Evolutionary conservation across 805 yeast genomes (phyloP).

Genomic region (Lachancea kluyveri): DNA sequence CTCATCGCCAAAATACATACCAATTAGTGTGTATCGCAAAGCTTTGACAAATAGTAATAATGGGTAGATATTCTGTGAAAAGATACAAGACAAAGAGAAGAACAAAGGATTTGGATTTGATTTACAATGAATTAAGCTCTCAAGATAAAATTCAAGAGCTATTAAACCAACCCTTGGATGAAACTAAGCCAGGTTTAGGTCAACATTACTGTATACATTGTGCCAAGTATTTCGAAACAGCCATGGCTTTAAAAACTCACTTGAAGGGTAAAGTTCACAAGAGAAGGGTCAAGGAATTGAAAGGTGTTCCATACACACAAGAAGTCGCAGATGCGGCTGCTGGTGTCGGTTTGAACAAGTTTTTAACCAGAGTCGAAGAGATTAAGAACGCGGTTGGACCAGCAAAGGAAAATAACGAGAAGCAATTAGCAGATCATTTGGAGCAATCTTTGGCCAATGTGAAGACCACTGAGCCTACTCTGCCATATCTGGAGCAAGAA

Average conservation of each 20-base stretch:
- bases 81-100: conserved; percentile 88
- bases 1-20: conserved; percentile 3
- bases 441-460: conserved; percentile 21
- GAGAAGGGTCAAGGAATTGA: conserved; percentile 73
- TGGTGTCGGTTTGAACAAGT: conserved; percentile 68
- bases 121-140: conserved; percentile 65
- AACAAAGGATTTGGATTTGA: conserved; percentile 76
- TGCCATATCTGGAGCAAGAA: conserved; percentile 23
- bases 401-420: conserved; percentile 40
- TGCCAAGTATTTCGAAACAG: conserved; percentile 84
- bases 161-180: conserved; percentile 82
- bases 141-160: conserved; percentile 57
- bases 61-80: conserved; percentile 86
- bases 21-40: not conserved
- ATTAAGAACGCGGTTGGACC: conserved; percentile 48
- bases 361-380: conserved; percentile 54
- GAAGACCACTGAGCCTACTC: conserved; percentile 29
- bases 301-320: conserved; percentile 75
- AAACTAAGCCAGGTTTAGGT: conserved; percentile 87
- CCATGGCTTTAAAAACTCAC: conserved; percentile 66
- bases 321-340: conserved; percentile 89
- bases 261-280: conserved; percentile 73
- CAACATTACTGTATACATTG: conserved; percentile 93
- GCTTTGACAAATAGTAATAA: conserved; percentile 23
- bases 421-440: conserved; percentile 26